Base-by-base conservation (phyloP, 495 filamentous ascomycete species). In the Neurospora hispaniola region DNA sequence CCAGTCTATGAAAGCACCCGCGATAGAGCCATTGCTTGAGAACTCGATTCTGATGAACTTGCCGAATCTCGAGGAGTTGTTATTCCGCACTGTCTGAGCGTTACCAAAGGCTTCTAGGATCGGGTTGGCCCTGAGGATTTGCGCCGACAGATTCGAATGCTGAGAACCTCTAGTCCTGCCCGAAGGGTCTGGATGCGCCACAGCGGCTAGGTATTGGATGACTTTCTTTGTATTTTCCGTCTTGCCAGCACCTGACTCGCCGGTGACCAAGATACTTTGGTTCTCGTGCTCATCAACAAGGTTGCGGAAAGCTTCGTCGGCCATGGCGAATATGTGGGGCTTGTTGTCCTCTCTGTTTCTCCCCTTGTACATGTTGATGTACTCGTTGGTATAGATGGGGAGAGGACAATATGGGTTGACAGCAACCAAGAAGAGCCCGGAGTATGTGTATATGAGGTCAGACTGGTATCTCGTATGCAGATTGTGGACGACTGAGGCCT, bases 211-310 rank as follows among this genome's bases (percentile, higher is more conserved):
- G 80, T 98, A 99, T 75, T 99, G 96, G 71, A 99, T 99, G 69
- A 99, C 96, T 81, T 99, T 99, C 79, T 99, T 99, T 3, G 96
- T 99, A 75, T 99, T 99, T 80, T 99, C 96, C 0, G 96, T 99
- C 82, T 99, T 99, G 74, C 96, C 96, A 39, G 96, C 96, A 75
- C 96, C 96, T 27, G 96, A 99, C 82, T 99, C 96, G 80, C 96
- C 96, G 41, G 96, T 99, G 6, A 99, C 96, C 43, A 99, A 85
- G 78, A 99, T 98, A 78, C 94, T 97, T 80, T 99, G 96, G 76
- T 98, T 98, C 72, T 94, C 88, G 23, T 95, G 94, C 80, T 97
- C 95, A 72, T 97, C 94, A 5, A 98, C 93, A 9, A 99, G 86
- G 78, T 97, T 98, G 4, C 96, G 89, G 80, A 98, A 99, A 2